Evolutionary conservation across 768 basidiomycete genomes (phyloP).

Genomic region (Suillus weaverae): DNA sequence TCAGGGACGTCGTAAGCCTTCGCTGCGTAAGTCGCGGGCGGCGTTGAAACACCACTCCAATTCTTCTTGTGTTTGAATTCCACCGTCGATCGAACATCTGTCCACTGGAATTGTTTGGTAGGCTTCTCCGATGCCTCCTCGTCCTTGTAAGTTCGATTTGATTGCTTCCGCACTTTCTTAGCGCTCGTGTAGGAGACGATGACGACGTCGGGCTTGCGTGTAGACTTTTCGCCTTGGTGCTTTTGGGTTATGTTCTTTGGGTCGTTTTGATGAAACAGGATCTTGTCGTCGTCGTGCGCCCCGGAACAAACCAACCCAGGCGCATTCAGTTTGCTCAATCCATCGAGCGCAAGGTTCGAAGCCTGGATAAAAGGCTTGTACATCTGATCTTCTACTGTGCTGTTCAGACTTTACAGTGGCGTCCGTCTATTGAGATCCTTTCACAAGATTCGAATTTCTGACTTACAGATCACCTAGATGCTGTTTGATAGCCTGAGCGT

Average conservation of each 20-base stretch:
- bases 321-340: background rate
- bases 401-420: background rate
- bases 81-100: background rate
- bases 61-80: conserved; percentile 1
- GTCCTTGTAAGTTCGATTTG: background rate
- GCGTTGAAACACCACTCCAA: background rate
- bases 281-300: background rate
- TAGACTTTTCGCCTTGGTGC: background rate
- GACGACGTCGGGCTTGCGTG: background rate
- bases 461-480: background rate
- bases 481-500: background rate
- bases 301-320: background rate
- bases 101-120: background rate
- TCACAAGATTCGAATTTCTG: background rate
- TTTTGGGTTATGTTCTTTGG: background rate
- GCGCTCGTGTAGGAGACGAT: background rate
- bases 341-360: background rate
- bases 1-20: background rate
- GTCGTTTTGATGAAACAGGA: background rate
- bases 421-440: background rate
- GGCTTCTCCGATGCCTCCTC: background rate
- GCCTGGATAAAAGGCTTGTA: background rate
- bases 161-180: background rate
- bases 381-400: background rate
- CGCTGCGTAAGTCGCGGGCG: background rate